phyloP scores from a whole-genome alignment of 306 rosid genomes.

The Cucurbita maxima region DNA sequence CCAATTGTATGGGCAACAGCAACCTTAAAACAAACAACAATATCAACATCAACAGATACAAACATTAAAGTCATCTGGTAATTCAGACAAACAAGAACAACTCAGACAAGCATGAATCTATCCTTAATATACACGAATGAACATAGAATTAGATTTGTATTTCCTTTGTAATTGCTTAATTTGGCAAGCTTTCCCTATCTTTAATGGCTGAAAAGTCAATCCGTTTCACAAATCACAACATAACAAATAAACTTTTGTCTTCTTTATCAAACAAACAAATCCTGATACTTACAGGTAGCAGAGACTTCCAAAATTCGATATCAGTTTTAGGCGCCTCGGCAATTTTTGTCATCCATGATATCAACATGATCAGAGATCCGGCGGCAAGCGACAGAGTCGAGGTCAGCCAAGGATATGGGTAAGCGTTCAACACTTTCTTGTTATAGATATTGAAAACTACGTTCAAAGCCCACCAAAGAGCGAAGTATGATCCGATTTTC shows the following conservation, averaged over 20 bases:
- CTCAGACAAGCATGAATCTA: neutral
- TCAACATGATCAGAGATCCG: slow-evolving; percentile 87
- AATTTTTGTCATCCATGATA: slow-evolving; percentile 81
- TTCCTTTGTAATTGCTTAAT: neutral
- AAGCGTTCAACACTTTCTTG: slow-evolving; percentile 96
- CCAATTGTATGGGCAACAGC: slow-evolving; percentile 97
- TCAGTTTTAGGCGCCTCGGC: slow-evolving; percentile 91
- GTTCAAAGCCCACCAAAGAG: slow-evolving; percentile 93
- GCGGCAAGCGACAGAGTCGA: slow-evolving; percentile 91
- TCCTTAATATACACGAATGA: neutral
- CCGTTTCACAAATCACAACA: neutral
- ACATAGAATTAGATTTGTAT: neutral
- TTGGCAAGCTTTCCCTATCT: slow-evolving; percentile 16
- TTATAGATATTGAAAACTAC: slow-evolving; percentile 93
- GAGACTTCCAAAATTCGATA: slow-evolving; percentile 81
- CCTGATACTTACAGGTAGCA: slow-evolving; percentile 63
- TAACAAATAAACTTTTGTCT: slow-evolving; percentile 3
- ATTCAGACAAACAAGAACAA: neutral
- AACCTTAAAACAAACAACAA: slow-evolving; percentile 31
- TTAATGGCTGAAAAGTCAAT: neutral
- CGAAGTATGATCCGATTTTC: slow-evolving; percentile 82
- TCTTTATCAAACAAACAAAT: slow-evolving; percentile 12
- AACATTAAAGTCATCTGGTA: neutral
- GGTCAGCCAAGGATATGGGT: slow-evolving; percentile 92
- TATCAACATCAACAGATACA: slow-evolving; percentile 1